Base-by-base conservation (phyloP, 129 eudicot genomes). In the Flaveria ramosissima region DNA sequence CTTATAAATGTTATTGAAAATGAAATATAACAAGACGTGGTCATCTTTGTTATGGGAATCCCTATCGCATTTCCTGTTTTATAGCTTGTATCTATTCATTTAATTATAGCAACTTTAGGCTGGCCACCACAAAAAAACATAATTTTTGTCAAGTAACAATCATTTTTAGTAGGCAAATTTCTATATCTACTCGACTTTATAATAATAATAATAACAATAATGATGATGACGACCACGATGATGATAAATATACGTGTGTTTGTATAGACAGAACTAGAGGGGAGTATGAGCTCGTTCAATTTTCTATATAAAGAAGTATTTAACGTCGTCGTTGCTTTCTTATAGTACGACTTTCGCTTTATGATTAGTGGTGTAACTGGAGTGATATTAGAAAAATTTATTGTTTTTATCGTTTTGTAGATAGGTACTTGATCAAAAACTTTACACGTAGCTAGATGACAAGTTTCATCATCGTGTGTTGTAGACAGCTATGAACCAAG, bases 391-490 rank as follows among this genome's bases (percentile, higher is more conserved):
- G 19, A 55, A 19, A 55, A 24, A 10, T 2, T 10, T 9, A 23
- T 23, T 60, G 16, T 48, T 26, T 30, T 17, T 48, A 14, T 50
- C 23, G 63, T 30, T 48, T 9, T 71, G 4, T 9, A 41, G 6
- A 3, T 9, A 53, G 26, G 30, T 68, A 23, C 78, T 30, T 80
- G 75, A 80, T 72, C 23, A 43, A 26, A 53, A 80, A 66, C 26
- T 1, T 66, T 65, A 74, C 83, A 73, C 79, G 75, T 73, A 65
- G 75, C 75, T 45, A 72, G 47, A 59, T 73, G 78, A 41, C 78
- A 79, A 64, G 72, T 72, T 52, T 51, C 19, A 12, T 77, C 81
- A 12, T 60, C 9, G 41, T 60, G 67, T 60, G 19, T 24, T 23
- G 39, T 26, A 60, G n/a, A 60, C 36, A 60, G 39, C 66, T 60